These are phyloP conservation scores for Betula pendula DNA, from an alignment of 306 rosid species.

Conservation along the genomic window DNA sequence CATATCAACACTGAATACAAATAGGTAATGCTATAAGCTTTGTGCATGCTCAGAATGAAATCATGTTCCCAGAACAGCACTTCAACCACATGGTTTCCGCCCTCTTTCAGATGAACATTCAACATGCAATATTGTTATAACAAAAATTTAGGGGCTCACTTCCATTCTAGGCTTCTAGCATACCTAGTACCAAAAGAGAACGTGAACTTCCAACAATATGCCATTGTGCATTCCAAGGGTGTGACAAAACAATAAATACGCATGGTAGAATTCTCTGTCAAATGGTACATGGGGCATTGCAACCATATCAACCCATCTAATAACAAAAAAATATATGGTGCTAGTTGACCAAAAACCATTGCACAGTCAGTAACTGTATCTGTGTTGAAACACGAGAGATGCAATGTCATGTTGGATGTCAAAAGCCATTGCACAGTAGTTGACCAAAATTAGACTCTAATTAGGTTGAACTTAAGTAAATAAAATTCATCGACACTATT, in stretches of 20 bases:
- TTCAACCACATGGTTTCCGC: background rate
- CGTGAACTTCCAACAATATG: background rate
- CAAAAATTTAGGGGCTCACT: background rate
- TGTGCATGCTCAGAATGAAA: constrained; percentile 12
- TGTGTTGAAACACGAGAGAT: background rate
- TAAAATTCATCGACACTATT: background rate
- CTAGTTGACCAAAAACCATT: background rate
- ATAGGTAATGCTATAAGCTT: constrained; percentile 3
- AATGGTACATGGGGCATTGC: background rate
- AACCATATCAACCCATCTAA: background rate
- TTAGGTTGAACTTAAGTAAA: background rate
- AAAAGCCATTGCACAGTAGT: background rate
- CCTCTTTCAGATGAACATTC: background rate
- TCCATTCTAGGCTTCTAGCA: background rate
- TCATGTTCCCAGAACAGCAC: background rate
- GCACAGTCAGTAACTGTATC: background rate
- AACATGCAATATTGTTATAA: background rate
- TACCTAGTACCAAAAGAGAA: background rate
- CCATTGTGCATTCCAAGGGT: background rate
- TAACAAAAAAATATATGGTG: background rate
- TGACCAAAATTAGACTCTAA: background rate
- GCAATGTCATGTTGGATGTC: background rate
- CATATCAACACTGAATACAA: constrained; percentile 5
- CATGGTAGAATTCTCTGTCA: background rate
- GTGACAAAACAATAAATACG: background rate